Evolutionary conservation across 768 basidiomycete species (phyloP).

Genomic region (Artomyces pyxidatus): DNA sequence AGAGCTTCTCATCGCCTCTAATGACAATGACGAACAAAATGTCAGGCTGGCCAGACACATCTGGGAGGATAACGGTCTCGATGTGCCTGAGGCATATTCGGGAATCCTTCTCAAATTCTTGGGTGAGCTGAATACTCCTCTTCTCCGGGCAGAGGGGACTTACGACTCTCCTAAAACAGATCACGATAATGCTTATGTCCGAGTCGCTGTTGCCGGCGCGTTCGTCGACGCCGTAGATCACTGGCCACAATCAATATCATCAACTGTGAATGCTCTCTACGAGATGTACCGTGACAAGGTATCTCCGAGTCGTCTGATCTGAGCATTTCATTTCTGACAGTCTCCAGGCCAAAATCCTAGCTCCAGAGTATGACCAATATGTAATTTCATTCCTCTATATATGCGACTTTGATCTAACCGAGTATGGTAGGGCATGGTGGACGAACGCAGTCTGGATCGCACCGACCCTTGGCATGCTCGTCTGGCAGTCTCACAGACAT

Average conservation of each 20-base stretch:
- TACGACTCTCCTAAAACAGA: conserved; percentile 32
- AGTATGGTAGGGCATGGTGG: conserved; percentile 84
- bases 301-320: too few species aligned
- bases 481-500: conserved; percentile 60
- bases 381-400: conserved; percentile 50
- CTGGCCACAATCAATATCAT: conserved; percentile 50
- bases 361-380: conserved; percentile 91
- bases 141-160: conserved; percentile 1
- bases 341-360: conserved; percentile 68
- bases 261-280: conserved; percentile 47
- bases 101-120: conserved; percentile 54
- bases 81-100: conserved; percentile 66
- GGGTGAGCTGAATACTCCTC: conserved; percentile 36
- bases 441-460: conserved; percentile 77
- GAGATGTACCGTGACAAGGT: conserved; percentile 82
- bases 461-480: conserved; percentile 85
- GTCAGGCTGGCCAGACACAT: conserved; percentile 67
- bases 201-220: conserved; percentile 60
- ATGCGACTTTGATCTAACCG: too few species aligned
- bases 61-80: conserved; percentile 96
- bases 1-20: conserved; percentile 79
- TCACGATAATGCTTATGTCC: conserved; percentile 75
- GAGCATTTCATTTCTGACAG: too few species aligned
- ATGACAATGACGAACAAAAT: conserved; percentile 89
- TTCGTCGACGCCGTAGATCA: conserved; percentile 71